Percentiles rank a stretch among this genome's conserved stretches.
phyloP scores from a whole-genome alignment of 2,329 filamentous ascomycete genomes.

The Dryadomyces quercivorus region DNA sequence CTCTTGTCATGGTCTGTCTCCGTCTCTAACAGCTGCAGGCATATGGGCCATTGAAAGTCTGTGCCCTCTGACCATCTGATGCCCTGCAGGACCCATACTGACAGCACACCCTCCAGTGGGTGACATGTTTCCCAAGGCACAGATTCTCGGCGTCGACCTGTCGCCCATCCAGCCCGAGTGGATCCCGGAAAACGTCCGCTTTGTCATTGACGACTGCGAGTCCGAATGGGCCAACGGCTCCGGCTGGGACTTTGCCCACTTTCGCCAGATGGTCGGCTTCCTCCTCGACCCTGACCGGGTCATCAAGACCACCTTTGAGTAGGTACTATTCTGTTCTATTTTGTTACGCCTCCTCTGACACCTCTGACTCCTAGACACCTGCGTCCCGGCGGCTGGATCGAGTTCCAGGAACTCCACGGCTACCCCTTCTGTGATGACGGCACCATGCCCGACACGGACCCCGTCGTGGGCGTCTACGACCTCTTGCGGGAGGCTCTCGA shows the following conservation, averaged over 20 bases:
- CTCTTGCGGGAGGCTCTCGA: slow-evolving; percentile 16
- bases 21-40: slow-evolving; percentile 1
- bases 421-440: slow-evolving; percentile 30
- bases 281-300: slow-evolving; percentile 39
- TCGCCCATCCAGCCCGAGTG: slow-evolving; percentile 33
- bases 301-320: slow-evolving; percentile 26
- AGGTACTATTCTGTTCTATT: neutral
- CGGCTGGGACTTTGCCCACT: slow-evolving; percentile 45
- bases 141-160: slow-evolving; percentile 28
- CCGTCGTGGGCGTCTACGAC: slow-evolving; percentile 20
- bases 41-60: slow-evolving; percentile 30
- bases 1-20: neutral
- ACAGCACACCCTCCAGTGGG: slow-evolving; percentile 16
- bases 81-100: neutral
- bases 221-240: slow-evolving; percentile 41
- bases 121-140: slow-evolving; percentile 27
- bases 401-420: slow-evolving; percentile 33
- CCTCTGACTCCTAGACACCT: slow-evolving; percentile 23
- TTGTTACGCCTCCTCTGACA: neutral
- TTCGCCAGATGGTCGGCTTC: slow-evolving; percentile 33
- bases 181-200: slow-evolving; percentile 48
- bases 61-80: slow-evolving; percentile 7
- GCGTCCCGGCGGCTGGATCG: slow-evolving; percentile 36
- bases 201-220: slow-evolving; percentile 51
- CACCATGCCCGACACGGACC: slow-evolving; percentile 28